A percentile compares a stretch with the other conserved stretches of the same genome.
These are phyloP conservation scores for Prunus mume DNA, from an alignment of 306 rosid species.

Conservation along the genomic window DNA sequence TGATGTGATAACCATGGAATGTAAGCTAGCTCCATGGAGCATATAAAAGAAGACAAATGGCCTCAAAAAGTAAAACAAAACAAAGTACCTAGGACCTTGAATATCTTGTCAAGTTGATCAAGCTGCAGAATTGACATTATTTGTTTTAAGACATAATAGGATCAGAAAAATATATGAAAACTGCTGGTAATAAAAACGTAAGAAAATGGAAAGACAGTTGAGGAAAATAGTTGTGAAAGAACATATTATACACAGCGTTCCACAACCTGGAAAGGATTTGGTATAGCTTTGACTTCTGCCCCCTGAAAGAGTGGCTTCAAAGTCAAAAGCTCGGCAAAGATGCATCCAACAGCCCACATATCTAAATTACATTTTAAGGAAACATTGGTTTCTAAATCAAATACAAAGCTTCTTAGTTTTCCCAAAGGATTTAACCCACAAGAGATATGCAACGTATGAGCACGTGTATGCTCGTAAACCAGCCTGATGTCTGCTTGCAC, in stretches of 20 bases:
- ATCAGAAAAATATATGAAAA: neutral
- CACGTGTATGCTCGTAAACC: too few species aligned
- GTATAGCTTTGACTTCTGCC: constrained; percentile 80
- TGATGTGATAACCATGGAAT: constrained; percentile 43
- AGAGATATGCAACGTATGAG: neutral
- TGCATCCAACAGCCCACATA: constrained; percentile 99
- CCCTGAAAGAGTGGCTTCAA: constrained; percentile 99
- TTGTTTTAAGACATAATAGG: constrained; percentile 11
- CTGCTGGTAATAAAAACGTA: constrained; percentile 10
- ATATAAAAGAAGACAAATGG: constrained; percentile 24
- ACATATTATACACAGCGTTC: constrained; percentile 5
- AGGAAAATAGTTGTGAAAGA: constrained; percentile 3
- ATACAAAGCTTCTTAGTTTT: neutral
- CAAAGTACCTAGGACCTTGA: constrained; percentile 88
- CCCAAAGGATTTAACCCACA: neutral
- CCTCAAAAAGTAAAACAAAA: constrained; percentile 11
- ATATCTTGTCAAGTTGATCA: constrained; percentile 97
- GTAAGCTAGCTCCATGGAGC: constrained; percentile 29
- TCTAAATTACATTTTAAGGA: constrained; percentile 54
- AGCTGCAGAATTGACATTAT: constrained; percentile 59
- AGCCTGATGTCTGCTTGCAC: neutral
- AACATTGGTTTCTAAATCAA: constrained; percentile 4
- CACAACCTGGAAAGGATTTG: constrained; percentile 88
- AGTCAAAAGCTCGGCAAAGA: constrained; percentile 96
- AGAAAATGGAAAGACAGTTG: neutral